These are phyloP conservation scores for Hemisphaericaspora subhashii DNA, from an alignment of 1,139 yeast species.

Conservation along the genomic window DNA sequence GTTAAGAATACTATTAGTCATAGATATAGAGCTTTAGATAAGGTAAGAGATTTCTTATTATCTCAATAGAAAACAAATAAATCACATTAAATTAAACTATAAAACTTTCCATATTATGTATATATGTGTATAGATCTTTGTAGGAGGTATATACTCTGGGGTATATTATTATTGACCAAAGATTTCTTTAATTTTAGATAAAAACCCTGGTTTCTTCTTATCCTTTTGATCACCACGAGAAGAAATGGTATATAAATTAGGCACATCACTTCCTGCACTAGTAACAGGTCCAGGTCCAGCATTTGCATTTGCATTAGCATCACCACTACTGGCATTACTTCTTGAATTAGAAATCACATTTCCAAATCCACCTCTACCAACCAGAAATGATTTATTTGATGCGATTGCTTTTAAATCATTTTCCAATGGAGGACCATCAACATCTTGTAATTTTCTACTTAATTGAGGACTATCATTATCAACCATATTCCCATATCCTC, in stretches of 20 bases:
- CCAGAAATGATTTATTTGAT: constrained; percentile 39
- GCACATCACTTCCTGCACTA: constrained; percentile 5
- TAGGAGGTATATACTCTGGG: no score
- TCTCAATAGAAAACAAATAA: constrained; percentile 7
- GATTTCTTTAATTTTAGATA: constrained; percentile 32
- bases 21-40: constrained; percentile 76
- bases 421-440: constrained; percentile 38
- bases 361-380: constrained; percentile 53
- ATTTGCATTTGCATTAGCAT: constrained; percentile 6
- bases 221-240: constrained; percentile 24
- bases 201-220: constrained; percentile 27
- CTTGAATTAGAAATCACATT: constrained; percentile 34
- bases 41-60: constrained; percentile 60
- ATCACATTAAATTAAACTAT: background rate
- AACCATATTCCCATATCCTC: constrained; percentile 80
- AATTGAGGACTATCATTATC: constrained; percentile 60
- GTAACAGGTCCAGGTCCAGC: constrained; percentile 5
- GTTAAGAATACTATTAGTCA: constrained; percentile 84
- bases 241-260: constrained; percentile 26
- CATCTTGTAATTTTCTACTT: constrained; percentile 70
- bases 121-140: constrained; percentile 3
- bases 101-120: background rate
- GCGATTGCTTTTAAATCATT: constrained; percentile 38
- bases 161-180: constrained; percentile 17
- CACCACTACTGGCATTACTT: no score